Evolutionary conservation across 2,329 filamentous ascomycete species (phyloP).

Genomic region (Arthrobotrys iridis): DNA sequence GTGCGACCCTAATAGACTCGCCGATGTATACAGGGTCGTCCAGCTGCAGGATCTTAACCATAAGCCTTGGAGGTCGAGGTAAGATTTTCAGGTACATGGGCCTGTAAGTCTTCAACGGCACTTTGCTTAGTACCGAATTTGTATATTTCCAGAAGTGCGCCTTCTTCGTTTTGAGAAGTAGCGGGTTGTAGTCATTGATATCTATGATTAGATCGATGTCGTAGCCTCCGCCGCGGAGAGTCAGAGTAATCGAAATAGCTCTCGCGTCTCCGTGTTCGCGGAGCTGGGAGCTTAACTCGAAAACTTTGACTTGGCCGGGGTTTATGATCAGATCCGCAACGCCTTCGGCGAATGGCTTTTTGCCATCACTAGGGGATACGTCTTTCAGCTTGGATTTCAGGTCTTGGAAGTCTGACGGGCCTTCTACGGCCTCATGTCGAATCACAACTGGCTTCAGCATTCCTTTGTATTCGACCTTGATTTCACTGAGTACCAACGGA

Average conservation of each 20-base stretch:
- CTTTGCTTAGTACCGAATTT: constrained; percentile 29
- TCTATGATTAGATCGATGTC: constrained; percentile 46
- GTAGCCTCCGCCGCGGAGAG: constrained; percentile 47
- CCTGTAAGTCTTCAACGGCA: constrained; percentile 29
- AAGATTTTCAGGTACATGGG: constrained; percentile 74
- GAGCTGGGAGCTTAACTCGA: constrained; percentile 76
- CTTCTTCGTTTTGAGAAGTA: constrained; percentile 42
- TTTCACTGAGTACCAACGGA: constrained; percentile 66
- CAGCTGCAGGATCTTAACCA: constrained; percentile 67
- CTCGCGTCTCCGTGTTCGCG: constrained; percentile 83
- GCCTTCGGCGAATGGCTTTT: constrained; percentile 55
- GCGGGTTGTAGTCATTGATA: constrained; percentile 45
- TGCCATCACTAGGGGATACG: constrained; percentile 52
- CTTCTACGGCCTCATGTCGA: constrained; percentile 57
- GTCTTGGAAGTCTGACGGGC: constrained; percentile 46
- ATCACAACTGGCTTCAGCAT: constrained; percentile 69
- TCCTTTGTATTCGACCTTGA: constrained; percentile 69
- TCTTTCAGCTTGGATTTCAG: constrained; percentile 38
- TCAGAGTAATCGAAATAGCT: constrained; percentile 65
- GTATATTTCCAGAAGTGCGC: constrained; percentile 41
- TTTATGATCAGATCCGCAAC: constrained; percentile 70
- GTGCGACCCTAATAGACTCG: constrained; percentile 74
- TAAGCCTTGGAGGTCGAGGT: constrained; percentile 91
- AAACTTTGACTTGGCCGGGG: constrained; percentile 75
- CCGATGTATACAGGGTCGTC: constrained; percentile 83